Conservation (phyloP, 2,329 filamentous ascomycete species). For the Cercospora zeina region DNA sequence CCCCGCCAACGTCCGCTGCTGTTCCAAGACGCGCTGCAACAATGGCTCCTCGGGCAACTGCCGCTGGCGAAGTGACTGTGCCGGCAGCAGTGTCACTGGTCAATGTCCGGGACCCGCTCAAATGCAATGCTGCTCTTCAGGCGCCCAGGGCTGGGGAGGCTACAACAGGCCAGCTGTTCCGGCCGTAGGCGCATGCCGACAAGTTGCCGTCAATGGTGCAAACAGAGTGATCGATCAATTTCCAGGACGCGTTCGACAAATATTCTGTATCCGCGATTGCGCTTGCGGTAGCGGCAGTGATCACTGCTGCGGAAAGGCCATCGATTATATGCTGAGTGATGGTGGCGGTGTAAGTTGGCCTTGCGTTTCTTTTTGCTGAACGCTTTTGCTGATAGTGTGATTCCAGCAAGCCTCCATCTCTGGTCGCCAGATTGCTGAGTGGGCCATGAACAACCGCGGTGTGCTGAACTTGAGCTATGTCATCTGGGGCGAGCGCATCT, state of each 20-base stretch:
- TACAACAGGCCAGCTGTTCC: slow-evolving; percentile 6
- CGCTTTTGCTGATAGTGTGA: neutral
- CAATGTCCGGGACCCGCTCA: slow-evolving; percentile 11
- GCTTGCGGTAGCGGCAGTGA: slow-evolving; percentile 6
- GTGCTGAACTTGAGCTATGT: slow-evolving; percentile 8
- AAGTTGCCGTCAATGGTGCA: slow-evolving; percentile 6
- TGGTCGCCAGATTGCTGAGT: slow-evolving; percentile 11
- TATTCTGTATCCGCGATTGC: slow-evolving; percentile 10
- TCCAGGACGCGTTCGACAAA: slow-evolving; percentile 9
- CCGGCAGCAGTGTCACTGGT: slow-evolving; percentile 1
- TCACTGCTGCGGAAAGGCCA: slow-evolving; percentile 18
- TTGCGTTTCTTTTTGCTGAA: too few species aligned
- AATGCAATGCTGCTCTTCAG: slow-evolving; percentile 12
- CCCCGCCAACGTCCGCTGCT: slow-evolving; percentile 15
- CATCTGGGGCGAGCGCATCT: slow-evolving; percentile 15
- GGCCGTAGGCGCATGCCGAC: neutral
- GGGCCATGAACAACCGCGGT: slow-evolving; percentile 15
- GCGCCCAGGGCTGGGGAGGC: slow-evolving; percentile 8
- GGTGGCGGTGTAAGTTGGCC: slow-evolving; percentile 3
- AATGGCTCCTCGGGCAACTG: slow-evolving; percentile 12
- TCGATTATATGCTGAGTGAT: slow-evolving; percentile 17
- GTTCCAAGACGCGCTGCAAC: slow-evolving; percentile 9
- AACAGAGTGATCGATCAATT: neutral
- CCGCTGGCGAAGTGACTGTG: slow-evolving; percentile 16
- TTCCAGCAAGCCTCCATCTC: slow-evolving; percentile 3